Base-by-base conservation (phyloP, 2,329 filamentous ascomycete genomes). In the Trichoderma hamatum region DNA sequence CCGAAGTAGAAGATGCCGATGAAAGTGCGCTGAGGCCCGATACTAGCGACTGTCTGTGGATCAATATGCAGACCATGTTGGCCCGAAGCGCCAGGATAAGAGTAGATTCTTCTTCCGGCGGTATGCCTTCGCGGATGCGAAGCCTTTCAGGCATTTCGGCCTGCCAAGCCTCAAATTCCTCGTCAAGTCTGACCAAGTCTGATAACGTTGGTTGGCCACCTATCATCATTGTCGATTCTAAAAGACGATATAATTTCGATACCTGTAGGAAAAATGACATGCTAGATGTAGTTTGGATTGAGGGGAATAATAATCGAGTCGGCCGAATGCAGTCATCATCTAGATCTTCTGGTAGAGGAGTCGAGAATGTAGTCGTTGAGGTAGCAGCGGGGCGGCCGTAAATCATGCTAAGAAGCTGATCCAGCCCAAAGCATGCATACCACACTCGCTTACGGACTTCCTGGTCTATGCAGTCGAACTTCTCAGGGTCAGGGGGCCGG, bases 301-400 rank as follows among this genome's bases (percentile, higher is more conserved):
- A 66, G 24, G 63, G 63, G 34, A 66, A 58, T 10, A 66, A n/a
- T 4, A 66, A 55, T 11, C 39, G 30, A 3, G 28, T 49, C 1
- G 63, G 63, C 39, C 63, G 63, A 49, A 66, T 66, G 52, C 63
- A 66, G n/a, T 66, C 63, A 28, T 66, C 63, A 11, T 66, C 63
- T 14, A 66, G 30, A 21, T 66, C 63, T n/a, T 66, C 63, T 14
- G 63, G 63, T 5, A 56, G 63, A 28, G 63, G 63, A 13, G 63
- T 66, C 16, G 52, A 58, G 36, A 66, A 66, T 1, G 52, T 66
- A n/a, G 63, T 21, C 14, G 63, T 66, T 1, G 63, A 66, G 0
- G 63, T 66, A 13, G 63, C 63, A 51, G 63, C 51, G 9, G 63
- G 63, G 19, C 63, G 63, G n/a, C 63, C 63, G n/a, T 66, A 66